Percentiles rank a stretch among this genome's conserved stretches.
These are phyloP conservation scores for Lantana camara DNA, from an alignment of 257 asterid genomes.

Conservation along the genomic window DNA sequence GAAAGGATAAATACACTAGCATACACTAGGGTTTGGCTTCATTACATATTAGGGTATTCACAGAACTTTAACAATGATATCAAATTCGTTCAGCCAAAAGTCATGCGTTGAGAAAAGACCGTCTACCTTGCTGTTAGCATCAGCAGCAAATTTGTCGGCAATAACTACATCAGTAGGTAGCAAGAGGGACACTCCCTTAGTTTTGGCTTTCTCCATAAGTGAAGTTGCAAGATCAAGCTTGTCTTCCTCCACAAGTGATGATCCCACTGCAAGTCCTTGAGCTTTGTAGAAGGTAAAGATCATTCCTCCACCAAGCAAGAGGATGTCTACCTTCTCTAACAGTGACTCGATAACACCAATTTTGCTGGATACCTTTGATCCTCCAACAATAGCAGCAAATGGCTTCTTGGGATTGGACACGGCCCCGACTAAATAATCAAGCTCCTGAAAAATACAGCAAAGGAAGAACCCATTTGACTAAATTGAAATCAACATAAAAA, in stretches of 20 bases:
- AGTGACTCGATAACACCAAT: slow-evolving; percentile 51
- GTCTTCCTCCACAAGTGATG: slow-evolving; percentile 53
- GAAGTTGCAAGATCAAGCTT: slow-evolving; percentile 50
- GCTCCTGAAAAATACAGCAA: slow-evolving; percentile 36
- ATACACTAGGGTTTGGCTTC: no score
- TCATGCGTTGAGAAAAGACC: not conserved
- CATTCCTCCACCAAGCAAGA: slow-evolving; percentile 55
- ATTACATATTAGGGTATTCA: no score
- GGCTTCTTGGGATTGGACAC: slow-evolving; percentile 51
- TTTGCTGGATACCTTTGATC: slow-evolving; percentile 47
- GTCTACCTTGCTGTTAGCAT: slow-evolving; percentile 48
- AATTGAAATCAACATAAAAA: not conserved
- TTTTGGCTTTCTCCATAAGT: slow-evolving; percentile 49
- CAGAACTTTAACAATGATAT: no score
- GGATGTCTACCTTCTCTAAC: slow-evolving; percentile 41
- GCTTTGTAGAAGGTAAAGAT: slow-evolving; percentile 56
- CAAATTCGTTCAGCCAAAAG: not conserved
- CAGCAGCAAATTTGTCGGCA: slow-evolving; percentile 48
- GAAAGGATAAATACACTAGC: no score
- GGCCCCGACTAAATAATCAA: slow-evolving; percentile 50
- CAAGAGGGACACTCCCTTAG: slow-evolving; percentile 44
- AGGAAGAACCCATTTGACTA: not conserved
- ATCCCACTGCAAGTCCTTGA: slow-evolving; percentile 48
- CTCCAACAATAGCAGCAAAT: slow-evolving; percentile 55
- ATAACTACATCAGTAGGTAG: slow-evolving; percentile 50